These are phyloP conservation scores for Cercospora zeina DNA, from an alignment of 2,329 filamentous ascomycete species.

Conservation along the genomic window DNA sequence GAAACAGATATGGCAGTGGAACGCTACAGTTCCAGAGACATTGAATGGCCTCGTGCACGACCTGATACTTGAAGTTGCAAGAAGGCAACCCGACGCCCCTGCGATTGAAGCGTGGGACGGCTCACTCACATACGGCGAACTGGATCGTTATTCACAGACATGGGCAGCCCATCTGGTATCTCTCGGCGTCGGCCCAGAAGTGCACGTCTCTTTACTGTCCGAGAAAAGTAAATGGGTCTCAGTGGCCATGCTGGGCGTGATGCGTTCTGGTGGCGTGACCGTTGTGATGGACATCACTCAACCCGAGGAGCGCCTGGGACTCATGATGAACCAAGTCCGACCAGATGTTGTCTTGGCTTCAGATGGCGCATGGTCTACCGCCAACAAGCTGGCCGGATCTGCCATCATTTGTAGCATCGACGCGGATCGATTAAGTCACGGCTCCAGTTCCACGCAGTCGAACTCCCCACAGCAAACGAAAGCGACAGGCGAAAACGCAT, in stretches of 20 bases:
- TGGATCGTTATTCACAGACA: constrained; percentile 28
- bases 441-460: not conserved
- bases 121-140: constrained; percentile 32
- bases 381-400: not conserved
- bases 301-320: constrained; percentile 33
- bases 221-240: constrained; percentile 36
- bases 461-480: not conserved
- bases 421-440: not conserved
- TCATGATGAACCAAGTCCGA: constrained; percentile 33
- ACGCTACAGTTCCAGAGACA: constrained; percentile 18
- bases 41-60: constrained; percentile 28
- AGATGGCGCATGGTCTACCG: not conserved
- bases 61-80: constrained; percentile 27
- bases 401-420: not conserved
- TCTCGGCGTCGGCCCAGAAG: constrained; percentile 5
- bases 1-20: constrained; percentile 29
- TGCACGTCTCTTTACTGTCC: constrained; percentile 32
- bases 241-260: constrained; percentile 33
- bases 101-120: constrained; percentile 37
- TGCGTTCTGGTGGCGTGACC: constrained; percentile 38
- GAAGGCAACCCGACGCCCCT: constrained; percentile 26
- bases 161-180: constrained; percentile 14
- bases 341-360: constrained; percentile 26
- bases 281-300: constrained; percentile 26
- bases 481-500: not conserved